Evolutionary conservation across 306 rosid genomes (phyloP).

Genomic region (Begonia loranthoides): DNA sequence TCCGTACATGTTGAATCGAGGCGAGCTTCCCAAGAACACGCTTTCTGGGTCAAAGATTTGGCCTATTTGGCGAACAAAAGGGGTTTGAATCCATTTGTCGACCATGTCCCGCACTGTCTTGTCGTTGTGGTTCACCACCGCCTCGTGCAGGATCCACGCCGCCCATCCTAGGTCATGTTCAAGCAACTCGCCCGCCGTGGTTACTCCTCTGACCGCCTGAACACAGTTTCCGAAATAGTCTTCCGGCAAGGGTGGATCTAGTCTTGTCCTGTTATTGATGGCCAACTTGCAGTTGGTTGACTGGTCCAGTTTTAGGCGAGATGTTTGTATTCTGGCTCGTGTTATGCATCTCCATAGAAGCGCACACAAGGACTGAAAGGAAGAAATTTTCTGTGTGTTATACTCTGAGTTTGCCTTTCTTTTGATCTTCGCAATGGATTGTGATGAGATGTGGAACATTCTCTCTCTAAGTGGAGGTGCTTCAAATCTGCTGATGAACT

Average conservation of each 20-base stretch:
- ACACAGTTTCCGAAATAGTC: constrained; percentile 22
- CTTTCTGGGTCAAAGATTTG: not conserved
- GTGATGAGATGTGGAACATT: constrained; percentile 17
- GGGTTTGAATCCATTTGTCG: constrained; percentile 22
- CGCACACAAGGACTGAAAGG: constrained; percentile 26
- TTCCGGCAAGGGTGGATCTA: constrained; percentile 15
- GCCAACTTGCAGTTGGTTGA: not conserved
- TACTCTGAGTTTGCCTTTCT: constrained; percentile 22
- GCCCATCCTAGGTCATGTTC: constrained; percentile 15
- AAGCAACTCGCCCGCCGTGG: constrained; percentile 21
- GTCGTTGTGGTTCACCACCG: constrained; percentile 11
- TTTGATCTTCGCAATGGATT: constrained; percentile 19
- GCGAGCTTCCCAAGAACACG: constrained; percentile 11
- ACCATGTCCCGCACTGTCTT: not conserved
- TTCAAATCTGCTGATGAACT: constrained; percentile 6
- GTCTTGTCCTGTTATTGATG: constrained; percentile 9
- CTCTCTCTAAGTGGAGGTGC: not conserved
- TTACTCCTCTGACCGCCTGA: not conserved
- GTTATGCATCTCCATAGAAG: constrained; percentile 23
- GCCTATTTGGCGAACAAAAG: not conserved
- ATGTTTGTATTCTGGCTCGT: constrained; percentile 13
- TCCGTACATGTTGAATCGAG: constrained; percentile 26
- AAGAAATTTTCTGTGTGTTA: constrained; percentile 18
- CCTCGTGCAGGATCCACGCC: constrained; percentile 25
- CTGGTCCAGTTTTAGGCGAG: constrained; percentile 2